Conservation (phyloP, 495 filamentous ascomycete species). For the Symbiotaphrina buchneri region DNA sequence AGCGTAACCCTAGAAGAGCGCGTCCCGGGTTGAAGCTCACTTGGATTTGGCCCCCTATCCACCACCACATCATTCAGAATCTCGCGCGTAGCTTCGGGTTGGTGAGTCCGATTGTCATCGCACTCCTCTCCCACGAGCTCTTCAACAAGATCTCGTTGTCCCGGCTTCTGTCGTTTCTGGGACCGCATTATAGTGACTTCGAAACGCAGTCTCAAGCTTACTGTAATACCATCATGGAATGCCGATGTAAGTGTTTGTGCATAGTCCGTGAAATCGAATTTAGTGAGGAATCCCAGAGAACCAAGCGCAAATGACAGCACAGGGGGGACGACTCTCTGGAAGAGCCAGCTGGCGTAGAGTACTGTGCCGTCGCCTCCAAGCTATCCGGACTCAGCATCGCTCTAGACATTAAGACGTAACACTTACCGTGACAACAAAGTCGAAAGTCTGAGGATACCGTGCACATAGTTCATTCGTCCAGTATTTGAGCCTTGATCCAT, state of each 20-base stretch:
- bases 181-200: conserved; percentile 90
- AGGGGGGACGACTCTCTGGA: conserved; percentile 34
- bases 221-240: conserved; percentile 65
- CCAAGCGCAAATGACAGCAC: conserved; percentile 81
- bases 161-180: conserved; percentile 19
- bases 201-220: conserved; percentile 74
- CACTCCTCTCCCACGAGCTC: conserved; percentile 70
- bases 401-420: background rate
- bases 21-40: conserved; percentile 20
- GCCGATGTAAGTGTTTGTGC: conserved; percentile 43
- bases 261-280: conserved; percentile 72
- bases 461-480: conserved; percentile 66
- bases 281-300: conserved; percentile 85
- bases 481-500: conserved; percentile 41
- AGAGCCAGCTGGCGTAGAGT: conserved; percentile 7
- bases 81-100: conserved; percentile 56
- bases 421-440: conserved; percentile 59
- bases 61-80: conserved; percentile 88
- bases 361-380: conserved; percentile 62
- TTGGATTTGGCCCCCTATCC: conserved; percentile 77
- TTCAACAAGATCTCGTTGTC: conserved; percentile 53
- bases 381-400: conserved; percentile 7
- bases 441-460: conserved; percentile 64
- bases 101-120: conserved; percentile 61
- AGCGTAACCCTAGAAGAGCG: background rate